Evolutionary conservation across 176 grass and related monocot species (phyloP).

Genomic region (Sorghum bicolor): DNA sequence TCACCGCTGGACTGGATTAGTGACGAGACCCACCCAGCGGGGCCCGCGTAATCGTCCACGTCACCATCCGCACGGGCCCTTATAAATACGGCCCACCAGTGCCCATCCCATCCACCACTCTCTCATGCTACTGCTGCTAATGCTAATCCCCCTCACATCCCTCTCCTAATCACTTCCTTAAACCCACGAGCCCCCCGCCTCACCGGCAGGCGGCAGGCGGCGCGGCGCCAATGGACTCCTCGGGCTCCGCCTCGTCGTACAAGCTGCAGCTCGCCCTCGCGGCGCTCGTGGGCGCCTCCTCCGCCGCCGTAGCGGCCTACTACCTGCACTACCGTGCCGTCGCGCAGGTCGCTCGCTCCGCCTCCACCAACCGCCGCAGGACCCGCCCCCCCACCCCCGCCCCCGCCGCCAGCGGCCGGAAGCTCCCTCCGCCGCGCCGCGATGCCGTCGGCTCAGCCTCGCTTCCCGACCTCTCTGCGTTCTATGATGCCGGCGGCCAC

Average conservation of each 20-base stretch:
- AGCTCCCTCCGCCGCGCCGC: conserved; percentile 25
- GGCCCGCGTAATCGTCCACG: neutral
- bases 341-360: conserved; percentile 56
- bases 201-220: neutral
- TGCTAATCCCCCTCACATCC: conserved; percentile 3
- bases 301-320: conserved; percentile 65
- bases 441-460: conserved; percentile 28
- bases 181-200: conserved; percentile 25
- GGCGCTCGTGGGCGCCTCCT: conserved; percentile 72
- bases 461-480: conserved; percentile 55
- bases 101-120: neutral
- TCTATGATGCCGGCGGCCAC: conserved; percentile 16
- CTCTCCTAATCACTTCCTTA: conserved; percentile 4
- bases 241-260: conserved; percentile 51
- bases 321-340: conserved; percentile 86
- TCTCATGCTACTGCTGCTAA: neutral
- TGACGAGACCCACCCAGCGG: neutral
- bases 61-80: conserved; percentile 16
- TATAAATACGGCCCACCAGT: conserved; percentile 37
- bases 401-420: conserved; percentile 16
- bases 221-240: conserved; percentile 46
- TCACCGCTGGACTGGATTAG: neutral
- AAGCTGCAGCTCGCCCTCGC: conserved; percentile 77
- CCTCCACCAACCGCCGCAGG: conserved; percentile 26
- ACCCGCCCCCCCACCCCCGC: neutral